A percentile compares a stretch with the other conserved stretches of the same genome.
These are phyloP conservation scores for Auricularia auricula-judae DNA, from an alignment of 768 basidiomycete species.

Conservation along the genomic window DNA sequence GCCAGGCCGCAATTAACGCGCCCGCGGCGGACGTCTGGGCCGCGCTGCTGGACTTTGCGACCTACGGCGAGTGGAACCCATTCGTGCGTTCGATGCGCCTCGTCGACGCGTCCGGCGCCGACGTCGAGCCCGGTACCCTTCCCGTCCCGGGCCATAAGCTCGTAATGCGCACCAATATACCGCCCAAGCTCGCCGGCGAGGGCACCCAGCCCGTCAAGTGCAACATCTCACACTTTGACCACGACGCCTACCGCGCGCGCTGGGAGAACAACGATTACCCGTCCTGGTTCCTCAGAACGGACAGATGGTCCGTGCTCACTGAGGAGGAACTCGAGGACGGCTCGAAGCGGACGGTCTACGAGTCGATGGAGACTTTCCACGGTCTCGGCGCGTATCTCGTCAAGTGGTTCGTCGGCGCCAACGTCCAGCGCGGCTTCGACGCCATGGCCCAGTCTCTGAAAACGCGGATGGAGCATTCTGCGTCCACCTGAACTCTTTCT, in stretches of 20 bases:
- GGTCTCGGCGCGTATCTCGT: constrained; percentile 46
- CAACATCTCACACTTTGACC: constrained; percentile 39
- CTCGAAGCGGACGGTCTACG: constrained; percentile 45
- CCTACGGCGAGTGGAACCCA: constrained; percentile 52
- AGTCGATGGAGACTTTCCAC: constrained; percentile 49
- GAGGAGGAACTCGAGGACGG: constrained; percentile 33
- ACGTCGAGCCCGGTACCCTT: constrained; percentile 35
- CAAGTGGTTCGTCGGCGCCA: constrained; percentile 29
- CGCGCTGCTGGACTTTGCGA: constrained; percentile 46
- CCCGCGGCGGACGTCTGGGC: constrained; percentile 51
- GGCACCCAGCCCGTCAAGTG: constrained; percentile 26
- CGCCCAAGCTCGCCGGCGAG: constrained; percentile 42
- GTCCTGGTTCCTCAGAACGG: constrained; percentile 36
- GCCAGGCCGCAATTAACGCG: constrained; percentile 47
- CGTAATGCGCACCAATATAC: constrained; percentile 46
- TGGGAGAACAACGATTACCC: constrained; percentile 39
- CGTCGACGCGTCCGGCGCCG: constrained; percentile 28
- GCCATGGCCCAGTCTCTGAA: constrained; percentile 53
- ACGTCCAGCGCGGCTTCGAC: constrained; percentile 33
- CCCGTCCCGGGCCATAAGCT: constrained; percentile 38
- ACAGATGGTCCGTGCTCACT: constrained; percentile 54
- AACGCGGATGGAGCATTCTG: too few species aligned
- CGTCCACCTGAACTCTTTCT: too few species aligned
- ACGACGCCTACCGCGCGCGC: constrained; percentile 41
- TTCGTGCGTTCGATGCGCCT: constrained; percentile 34